A percentile compares a stretch with the other conserved stretches of the same genome.
These are phyloP conservation scores for Ceratobasidium sp. DNA, from an alignment of 1,284 basidiomycete genomes.

Conservation along the genomic window DNA sequence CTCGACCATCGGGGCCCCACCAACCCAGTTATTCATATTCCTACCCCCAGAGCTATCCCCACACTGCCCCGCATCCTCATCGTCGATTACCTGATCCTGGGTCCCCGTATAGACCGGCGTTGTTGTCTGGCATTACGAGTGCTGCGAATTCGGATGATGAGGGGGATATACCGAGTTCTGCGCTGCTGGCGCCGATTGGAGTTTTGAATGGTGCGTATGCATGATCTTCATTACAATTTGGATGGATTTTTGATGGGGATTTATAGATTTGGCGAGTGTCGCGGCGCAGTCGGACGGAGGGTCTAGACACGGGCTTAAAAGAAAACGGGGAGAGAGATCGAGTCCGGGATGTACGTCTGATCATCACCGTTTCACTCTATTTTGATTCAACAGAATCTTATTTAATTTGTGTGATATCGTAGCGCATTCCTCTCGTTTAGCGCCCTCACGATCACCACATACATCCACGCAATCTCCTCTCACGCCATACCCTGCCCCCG, in stretches of 20 bases:
- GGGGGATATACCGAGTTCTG: conserved; percentile 47
- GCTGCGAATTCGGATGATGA: conserved; percentile 48
- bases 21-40: not conserved
- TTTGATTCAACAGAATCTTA: not conserved
- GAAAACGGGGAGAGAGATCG: conserved; percentile 15
- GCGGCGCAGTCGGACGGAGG: conserved; percentile 27
- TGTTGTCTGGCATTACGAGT: conserved; percentile 26
- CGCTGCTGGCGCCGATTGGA: conserved; percentile 47
- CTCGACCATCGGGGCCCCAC: not conserved
- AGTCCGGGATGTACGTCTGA: conserved; percentile 14
- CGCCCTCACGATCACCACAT: conserved; percentile 12
- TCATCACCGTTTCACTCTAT: conserved; percentile 4
- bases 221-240: not conserved
- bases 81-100: conserved; percentile 17
- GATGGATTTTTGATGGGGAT: conserved; percentile 1
- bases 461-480: not conserved
- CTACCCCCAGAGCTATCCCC: not conserved
- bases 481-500: conserved; percentile 1
- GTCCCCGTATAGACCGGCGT: conserved; percentile 24
- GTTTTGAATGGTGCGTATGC: conserved; percentile 46
- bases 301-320: conserved; percentile 21
- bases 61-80: not conserved
- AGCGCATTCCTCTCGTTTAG: conserved; percentile 7
- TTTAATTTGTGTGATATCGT: not conserved
- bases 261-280: conserved; percentile 41